phyloP scores from a whole-genome alignment of 2,329 filamentous ascomycete genomes.

The Xylariales sp. region DNA sequence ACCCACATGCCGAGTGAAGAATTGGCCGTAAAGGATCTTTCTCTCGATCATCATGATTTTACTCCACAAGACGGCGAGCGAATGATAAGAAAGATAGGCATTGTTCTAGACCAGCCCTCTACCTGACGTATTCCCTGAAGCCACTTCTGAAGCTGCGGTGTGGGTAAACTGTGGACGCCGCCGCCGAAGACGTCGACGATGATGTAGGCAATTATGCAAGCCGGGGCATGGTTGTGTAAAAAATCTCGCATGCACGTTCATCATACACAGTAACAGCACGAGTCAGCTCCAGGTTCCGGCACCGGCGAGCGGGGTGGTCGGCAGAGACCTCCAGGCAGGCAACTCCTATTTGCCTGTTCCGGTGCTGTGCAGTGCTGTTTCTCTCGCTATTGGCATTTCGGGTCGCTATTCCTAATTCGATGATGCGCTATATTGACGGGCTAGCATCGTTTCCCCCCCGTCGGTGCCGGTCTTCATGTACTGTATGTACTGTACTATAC shows the following conservation, averaged over 20 bases:
- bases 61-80: constrained; percentile 3
- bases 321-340: constrained; percentile 12
- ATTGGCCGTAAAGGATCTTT: no score
- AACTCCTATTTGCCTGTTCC: no score
- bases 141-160: background rate
- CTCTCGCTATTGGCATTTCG: constrained; percentile 8
- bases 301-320: constrained; percentile 9
- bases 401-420: constrained; percentile 9
- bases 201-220: constrained; percentile 1
- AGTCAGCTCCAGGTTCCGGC: constrained; percentile 13
- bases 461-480: no score
- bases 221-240: background rate
- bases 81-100: background rate
- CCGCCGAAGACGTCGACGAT: background rate
- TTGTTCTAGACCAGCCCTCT: no score
- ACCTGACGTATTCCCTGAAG: background rate
- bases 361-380: no score
- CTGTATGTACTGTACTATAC: background rate
- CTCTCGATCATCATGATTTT: background rate
- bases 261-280: constrained; percentile 3
- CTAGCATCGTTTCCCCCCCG: background rate
- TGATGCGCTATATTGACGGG: background rate
- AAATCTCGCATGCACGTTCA: background rate
- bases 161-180: background rate
- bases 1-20: constrained; percentile 11